Base-by-base conservation (phyloP, 2,329 filamentous ascomycete genomes). In the Colletotrichum lupini region DNA sequence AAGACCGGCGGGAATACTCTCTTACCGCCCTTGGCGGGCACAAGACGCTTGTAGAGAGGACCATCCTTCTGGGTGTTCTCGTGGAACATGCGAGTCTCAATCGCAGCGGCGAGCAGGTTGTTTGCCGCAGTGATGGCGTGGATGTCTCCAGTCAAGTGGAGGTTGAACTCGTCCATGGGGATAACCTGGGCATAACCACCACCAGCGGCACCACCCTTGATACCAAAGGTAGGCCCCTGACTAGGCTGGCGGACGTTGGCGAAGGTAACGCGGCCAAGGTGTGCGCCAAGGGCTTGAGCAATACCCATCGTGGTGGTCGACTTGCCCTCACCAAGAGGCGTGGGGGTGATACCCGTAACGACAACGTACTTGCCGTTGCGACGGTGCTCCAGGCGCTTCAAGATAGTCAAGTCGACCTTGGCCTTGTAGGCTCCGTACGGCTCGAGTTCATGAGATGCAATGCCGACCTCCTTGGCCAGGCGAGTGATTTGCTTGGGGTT, bases 151-250 rank as follows among this genome's bases (percentile, higher is more conserved):
- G 97, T 99, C 79, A 99, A 86, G 83, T 99, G 97, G 80, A 99
- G 87, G 85, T 99, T 99, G 88, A 99, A 99, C 83, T 99, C 97
- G 79, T 99, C 97, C 97, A 99, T 99, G 72, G 97, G 97, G 79
- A 99, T 98, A 80, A 99, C 97, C 83, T 99, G 97, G 83, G 95
- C 98, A 90, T 98, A 99, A 52, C 97, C 97, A 82, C 97, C 97
- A 79, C 97, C 97, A 69, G 97, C 97, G 73, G 97, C 97, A 79
- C 97, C 97, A 75, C 97, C 97, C 88, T 99, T 99, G 89, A 99
- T 98, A 79, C 97, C 97, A 82, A 99, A 99, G 0, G 97, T 99
- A 68, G 97, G 97, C 5, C 97, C 97, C 86, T 98, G 97, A 79
- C 95, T 98, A 63, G 97, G 97, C 82, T 99, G 97, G 74, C 97